These are phyloP conservation scores for Beauveria varroae DNA, from an alignment of 2,329 filamentous ascomycete species.

Conservation along the genomic window DNA sequence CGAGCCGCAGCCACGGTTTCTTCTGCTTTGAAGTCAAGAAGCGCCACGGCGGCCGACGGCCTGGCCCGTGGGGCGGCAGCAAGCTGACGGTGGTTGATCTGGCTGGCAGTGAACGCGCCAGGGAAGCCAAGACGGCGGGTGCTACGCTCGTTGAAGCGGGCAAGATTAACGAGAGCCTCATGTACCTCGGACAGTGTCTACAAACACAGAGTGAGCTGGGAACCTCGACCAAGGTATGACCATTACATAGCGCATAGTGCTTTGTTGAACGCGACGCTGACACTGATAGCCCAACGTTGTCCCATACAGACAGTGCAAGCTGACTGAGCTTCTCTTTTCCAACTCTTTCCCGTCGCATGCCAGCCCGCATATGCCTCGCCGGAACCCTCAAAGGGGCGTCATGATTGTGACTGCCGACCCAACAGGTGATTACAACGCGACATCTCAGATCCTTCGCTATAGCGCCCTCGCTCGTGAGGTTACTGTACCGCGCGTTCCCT, in stretches of 20 bases:
- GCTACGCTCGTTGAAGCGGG: constrained; percentile 90
- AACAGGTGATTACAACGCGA: constrained; percentile 90
- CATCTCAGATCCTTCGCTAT: constrained; percentile 91
- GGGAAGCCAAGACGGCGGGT: constrained; percentile 89
- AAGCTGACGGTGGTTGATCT: constrained; percentile 85
- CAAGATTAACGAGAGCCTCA: constrained; percentile 96
- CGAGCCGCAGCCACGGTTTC: constrained; percentile 89
- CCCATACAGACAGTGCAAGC: constrained; percentile 75
- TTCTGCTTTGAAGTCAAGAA: constrained; percentile 95
- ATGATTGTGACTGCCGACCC: constrained; percentile 98
- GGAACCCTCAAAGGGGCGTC: constrained; percentile 75
- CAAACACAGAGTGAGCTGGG: constrained; percentile 85
- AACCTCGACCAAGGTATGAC: constrained; percentile 60
- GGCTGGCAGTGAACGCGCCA: constrained; percentile 85
- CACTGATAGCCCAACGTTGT: constrained; percentile 57
- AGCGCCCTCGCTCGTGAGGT: constrained; percentile 88
- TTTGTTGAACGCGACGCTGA: constrained; percentile 10
- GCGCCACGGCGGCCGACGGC: constrained; percentile 40
- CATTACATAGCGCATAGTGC: too few relatives aligned
- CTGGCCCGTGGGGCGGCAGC: constrained; percentile 63
- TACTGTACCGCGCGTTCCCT: constrained; percentile 81
- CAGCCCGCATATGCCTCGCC: constrained; percentile 33
- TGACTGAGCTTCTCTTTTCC: constrained; percentile 80
- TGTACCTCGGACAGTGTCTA: constrained; percentile 95
- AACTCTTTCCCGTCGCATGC: constrained; percentile 68